Base-by-base conservation (phyloP, 1,139 yeast species). In the Blastobotrys buckinghamii region DNA sequence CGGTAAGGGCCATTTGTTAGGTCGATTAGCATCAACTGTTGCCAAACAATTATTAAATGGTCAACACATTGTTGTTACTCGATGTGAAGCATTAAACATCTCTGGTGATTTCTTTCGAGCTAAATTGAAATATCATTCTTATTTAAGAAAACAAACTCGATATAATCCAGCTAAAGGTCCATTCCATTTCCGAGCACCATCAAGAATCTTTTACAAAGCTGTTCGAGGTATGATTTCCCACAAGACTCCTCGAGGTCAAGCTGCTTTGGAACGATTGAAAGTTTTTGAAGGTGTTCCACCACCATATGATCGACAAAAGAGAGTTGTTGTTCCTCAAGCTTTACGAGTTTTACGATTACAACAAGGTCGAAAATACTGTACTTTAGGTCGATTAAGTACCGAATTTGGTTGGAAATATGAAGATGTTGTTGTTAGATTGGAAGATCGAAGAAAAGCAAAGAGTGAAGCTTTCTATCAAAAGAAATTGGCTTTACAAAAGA, bases 151-250 rank as follows among this genome's bases (percentile, higher is more conserved):
- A 84, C 86, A 95, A 68, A 88, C 98, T 73, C 87, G 96, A 80
- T 92, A 76, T 92, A 92, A 92, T 95, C 89, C 89, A 81, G 84
- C 82, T 69, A 87, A 89, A 75, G 99, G 98, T 80, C 97, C 97
- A 73, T 94, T 92, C 97, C 99, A 92, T 76, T 92, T 92, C 96
- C 92, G 97, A 80, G 99, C 99, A 60, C 99, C 98, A 76, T 89
- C 97, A 60, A 89, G 97, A 81, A 89, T 92, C 78, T 88, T 92
- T 78, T 90, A 89, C 94, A 92, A 92, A 86, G 97, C 98, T 71
- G 77, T 92, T 75, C 87, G 96, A 76, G 99, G 99, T 79, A 94
- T 94, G 98, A 80, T 94, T 70, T 82, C 97, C 73, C 98, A 92
- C 92, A 92, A 94, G 88, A 92, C 98, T 65, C 92, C 97, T 68